Evolutionary conservation across 176 grass and related monocot species (phyloP), one percentile per base, ranked within the genome.

Genomic region (Oryza officinalis): DNA sequence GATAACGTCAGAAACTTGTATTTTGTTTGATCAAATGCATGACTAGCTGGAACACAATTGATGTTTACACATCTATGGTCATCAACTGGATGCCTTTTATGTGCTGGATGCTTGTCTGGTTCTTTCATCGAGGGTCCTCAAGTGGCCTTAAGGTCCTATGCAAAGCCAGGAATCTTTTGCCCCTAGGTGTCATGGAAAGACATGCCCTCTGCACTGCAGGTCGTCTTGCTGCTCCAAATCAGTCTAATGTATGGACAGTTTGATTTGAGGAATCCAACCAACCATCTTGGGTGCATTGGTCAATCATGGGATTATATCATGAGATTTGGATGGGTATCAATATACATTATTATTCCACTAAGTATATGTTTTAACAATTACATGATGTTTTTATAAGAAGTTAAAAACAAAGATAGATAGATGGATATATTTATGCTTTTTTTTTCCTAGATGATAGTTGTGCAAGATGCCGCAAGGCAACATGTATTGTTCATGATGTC

Each of bases 141-240:
- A 40, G 4, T 69, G 46, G 35, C 77, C 77, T 80, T 81, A 67
- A 35, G 64, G 28, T 45, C 49, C n/a, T 49, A 13, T 52, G 50
- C 23, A 70, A 68, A 68, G 87, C 27, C 82, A 69, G 1, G 28
- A 74, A 75, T 70, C 65, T 77, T 50, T 63, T 54, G 82, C 45
- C 69, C 60, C 69, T 81, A 80, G 10, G 75, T 46, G 69, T 74
- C 27, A 2, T 7, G 5, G 27, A 85, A 85, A 79, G 13, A 72
- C 1, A 44, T 27, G 40, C 13, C 5, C 69, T 45, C 40, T 72
- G 9, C 57, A 61, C 22, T 23, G 57, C 18, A 25, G 57, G 23
- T 12, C 23, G 13, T 27, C 11, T 22, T 47, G 10, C 40, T 57
- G 17, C 52, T 72, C 41, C 33, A 27, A 70, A 13, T 2, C 23